phyloP scores from a whole-genome alignment of 176 grass and related monocot genomes.

The Eleusine coracana region DNA sequence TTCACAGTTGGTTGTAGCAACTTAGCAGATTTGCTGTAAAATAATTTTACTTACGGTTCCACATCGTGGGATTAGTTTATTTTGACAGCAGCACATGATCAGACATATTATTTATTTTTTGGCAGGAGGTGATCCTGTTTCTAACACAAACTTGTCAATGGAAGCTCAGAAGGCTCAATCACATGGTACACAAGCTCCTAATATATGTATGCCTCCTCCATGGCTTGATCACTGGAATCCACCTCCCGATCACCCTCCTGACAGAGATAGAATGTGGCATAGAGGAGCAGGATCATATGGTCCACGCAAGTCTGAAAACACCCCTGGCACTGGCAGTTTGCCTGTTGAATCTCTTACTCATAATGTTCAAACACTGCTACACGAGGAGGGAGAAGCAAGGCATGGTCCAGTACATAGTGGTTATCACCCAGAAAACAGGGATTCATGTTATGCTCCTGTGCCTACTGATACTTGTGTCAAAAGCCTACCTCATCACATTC shows the following conservation, averaged over 20 bases:
- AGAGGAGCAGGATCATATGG: slow-evolving; percentile 38
- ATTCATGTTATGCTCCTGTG: slow-evolving; percentile 42
- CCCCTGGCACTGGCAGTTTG: slow-evolving; percentile 29
- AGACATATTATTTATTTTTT: slow-evolving; percentile 27
- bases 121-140: slow-evolving; percentile 30
- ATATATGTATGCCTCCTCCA: slow-evolving; percentile 38
- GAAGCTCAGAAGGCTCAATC: slow-evolving; percentile 37
- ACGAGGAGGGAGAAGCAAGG: slow-evolving; percentile 38
- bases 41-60: neutral
- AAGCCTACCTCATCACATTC: slow-evolving; percentile 48
- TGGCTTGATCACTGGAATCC: slow-evolving; percentile 55
- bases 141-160: slow-evolving; percentile 39
- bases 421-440: slow-evolving; percentile 36
- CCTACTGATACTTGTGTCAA: slow-evolving; percentile 45
- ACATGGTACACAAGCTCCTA: slow-evolving; percentile 27
- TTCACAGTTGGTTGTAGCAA: neutral
- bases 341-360: slow-evolving; percentile 53
- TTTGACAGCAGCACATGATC: slow-evolving; percentile 6
- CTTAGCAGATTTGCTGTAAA: neutral
- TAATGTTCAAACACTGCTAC: slow-evolving; percentile 46
- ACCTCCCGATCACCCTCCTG: slow-evolving; percentile 57
- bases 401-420: slow-evolving; percentile 25
- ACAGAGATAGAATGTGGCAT: slow-evolving; percentile 51
- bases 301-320: slow-evolving; percentile 43
- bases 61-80: neutral